Evolutionary conservation across 495 filamentous ascomycete genomes (phyloP).

Genomic region (Podospora pseudoanserina): DNA sequence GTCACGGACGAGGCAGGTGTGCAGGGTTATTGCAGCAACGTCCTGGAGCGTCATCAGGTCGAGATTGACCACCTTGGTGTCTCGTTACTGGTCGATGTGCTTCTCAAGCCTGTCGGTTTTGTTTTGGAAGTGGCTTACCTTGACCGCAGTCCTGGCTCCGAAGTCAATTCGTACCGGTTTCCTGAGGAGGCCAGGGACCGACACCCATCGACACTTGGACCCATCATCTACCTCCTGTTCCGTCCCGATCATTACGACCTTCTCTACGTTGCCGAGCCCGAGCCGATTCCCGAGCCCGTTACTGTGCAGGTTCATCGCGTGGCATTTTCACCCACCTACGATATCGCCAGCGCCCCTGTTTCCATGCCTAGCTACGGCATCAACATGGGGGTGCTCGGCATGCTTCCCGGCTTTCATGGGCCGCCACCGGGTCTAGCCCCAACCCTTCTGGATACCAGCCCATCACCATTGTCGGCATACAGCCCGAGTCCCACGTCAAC

Average conservation of each 20-base stretch:
- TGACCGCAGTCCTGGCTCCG: conserved; percentile 76
- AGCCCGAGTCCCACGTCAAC: conserved; percentile 40
- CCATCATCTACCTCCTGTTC: conserved; percentile 53
- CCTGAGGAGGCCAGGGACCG: conserved; percentile 53
- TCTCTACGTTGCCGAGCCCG: conserved; percentile 68
- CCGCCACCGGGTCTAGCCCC: conserved; percentile 32
- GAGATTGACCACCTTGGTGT: conserved; percentile 91
- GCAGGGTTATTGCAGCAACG: conserved; percentile 63
- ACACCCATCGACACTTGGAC: conserved; percentile 43
- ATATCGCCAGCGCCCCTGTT: conserved; percentile 38
- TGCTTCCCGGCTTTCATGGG: conserved; percentile 45
- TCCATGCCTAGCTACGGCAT: conserved; percentile 37
- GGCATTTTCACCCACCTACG: conserved; percentile 39
- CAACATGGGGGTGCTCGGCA: conserved; percentile 41
- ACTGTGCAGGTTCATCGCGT: conserved; percentile 53
- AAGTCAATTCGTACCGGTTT: conserved; percentile 74
- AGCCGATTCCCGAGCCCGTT: conserved; percentile 47
- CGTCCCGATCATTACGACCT: conserved; percentile 88
- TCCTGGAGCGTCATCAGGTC: conserved; percentile 67
- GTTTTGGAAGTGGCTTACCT: conserved; percentile 86
- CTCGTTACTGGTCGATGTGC: conserved; percentile 68
- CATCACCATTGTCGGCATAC: conserved; percentile 35
- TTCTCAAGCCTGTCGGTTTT: conserved; percentile 76
- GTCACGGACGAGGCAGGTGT: conserved; percentile 54
- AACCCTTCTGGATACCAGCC: conserved; percentile 22